Conservation (phyloP, 73 alveolate species). For the Stentor roeselii region DNA sequence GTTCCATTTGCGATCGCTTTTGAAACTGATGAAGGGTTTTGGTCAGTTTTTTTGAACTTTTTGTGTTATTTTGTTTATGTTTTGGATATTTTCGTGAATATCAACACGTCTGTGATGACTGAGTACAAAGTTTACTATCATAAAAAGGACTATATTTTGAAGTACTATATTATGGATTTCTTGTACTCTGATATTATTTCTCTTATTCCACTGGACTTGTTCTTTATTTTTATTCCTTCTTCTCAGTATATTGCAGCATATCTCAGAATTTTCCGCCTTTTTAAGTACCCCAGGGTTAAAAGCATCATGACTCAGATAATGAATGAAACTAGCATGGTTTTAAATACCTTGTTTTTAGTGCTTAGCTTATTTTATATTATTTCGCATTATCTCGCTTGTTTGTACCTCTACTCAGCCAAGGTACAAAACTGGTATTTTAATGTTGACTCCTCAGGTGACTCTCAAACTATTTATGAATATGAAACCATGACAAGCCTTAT, state of each 20-base stretch:
- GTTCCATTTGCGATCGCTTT: conserved; percentile 57
- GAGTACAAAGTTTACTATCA: conserved; percentile 15
- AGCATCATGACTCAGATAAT: too few species aligned
- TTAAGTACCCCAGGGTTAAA: conserved; percentile 37
- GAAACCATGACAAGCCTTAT: background rate
- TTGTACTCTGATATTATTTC: conserved; percentile 39
- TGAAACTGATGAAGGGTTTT: conserved; percentile 29
- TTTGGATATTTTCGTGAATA: conserved; percentile 33
- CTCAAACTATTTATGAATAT: background rate
- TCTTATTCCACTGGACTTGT: conserved; percentile 50
- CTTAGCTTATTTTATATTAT: too few species aligned
- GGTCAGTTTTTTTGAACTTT: conserved; percentile 25
- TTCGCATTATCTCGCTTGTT: conserved; percentile 49
- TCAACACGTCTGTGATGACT: conserved; percentile 28
- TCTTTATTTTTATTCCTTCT: conserved; percentile 25
- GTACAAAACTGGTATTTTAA: conserved; percentile 31
- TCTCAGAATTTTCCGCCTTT: conserved; percentile 36
- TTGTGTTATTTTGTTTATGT: conserved; percentile 6
- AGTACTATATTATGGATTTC: conserved; percentile 21
- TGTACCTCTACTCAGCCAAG: conserved; percentile 34
- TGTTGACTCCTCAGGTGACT: background rate
- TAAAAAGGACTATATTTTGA: background rate
- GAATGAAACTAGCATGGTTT: background rate
- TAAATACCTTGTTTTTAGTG: background rate
- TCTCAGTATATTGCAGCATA: conserved; percentile 23